phyloP scores from a whole-genome alignment of 2,329 filamentous ascomycete species.

The Magnaporthiopsis rhizophila region DNA sequence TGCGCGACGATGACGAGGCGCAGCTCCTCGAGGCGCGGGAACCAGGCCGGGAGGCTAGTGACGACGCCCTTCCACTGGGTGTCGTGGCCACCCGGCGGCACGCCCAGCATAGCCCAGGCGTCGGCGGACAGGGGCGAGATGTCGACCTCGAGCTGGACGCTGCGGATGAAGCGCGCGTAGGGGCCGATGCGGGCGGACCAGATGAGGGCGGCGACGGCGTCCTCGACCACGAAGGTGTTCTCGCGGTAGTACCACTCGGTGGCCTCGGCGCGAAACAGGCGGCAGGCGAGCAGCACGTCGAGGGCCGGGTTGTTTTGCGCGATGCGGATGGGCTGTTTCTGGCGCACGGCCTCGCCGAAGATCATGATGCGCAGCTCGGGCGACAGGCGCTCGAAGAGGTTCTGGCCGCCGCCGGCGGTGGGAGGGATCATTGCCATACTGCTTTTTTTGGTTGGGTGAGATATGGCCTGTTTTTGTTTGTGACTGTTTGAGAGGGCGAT shows the following conservation, averaged over 20 bases:
- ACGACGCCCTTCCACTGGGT: conserved; percentile 5
- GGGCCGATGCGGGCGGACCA: conserved; percentile 1
- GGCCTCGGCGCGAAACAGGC: conserved; percentile 4
- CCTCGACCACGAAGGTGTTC: conserved; percentile 5
- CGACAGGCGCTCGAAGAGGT: neutral
- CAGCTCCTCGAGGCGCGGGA: conserved; percentile 4
- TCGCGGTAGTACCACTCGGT: conserved; percentile 7
- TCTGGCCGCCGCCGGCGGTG: neutral
- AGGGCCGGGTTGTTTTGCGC: neutral
- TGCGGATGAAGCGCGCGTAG: neutral
- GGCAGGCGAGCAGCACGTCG: conserved; percentile 1
- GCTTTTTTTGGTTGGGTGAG: too few species aligned
- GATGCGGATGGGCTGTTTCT: conserved; percentile 3
- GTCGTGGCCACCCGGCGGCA: neutral
- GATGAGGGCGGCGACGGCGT: conserved; percentile 3
- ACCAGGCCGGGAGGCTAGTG: neutral
- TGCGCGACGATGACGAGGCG: conserved; percentile 5
- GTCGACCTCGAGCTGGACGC: conserved; percentile 5
- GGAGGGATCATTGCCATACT: neutral
- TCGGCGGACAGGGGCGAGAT: neutral
- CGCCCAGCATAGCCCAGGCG: neutral
- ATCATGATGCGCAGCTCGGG: conserved; percentile 6
- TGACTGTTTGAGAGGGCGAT: too few species aligned
- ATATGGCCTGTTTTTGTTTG: too few species aligned
- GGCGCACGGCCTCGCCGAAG: conserved; percentile 1